phyloP scores from a whole-genome alignment of 768 basidiomycete species.

The Suillus occidentalis region DNA sequence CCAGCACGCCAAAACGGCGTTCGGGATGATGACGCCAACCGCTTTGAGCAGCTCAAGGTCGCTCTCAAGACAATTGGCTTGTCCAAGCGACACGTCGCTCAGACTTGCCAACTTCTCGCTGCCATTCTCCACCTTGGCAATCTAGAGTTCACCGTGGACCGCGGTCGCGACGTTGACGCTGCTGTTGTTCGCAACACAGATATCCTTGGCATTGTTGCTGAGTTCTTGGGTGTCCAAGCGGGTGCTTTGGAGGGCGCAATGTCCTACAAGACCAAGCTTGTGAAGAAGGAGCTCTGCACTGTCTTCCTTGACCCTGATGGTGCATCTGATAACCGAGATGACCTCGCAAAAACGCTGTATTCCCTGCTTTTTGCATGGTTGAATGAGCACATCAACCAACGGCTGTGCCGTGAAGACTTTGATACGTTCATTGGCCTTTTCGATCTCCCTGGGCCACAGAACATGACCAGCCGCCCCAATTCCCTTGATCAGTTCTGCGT shows the following conservation, averaged over 20 bases:
- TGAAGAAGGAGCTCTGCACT: conserved; percentile 96
- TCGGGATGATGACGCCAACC: conserved; percentile 77
- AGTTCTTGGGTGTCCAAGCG: conserved; percentile 84
- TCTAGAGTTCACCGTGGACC: conserved; percentile 86
- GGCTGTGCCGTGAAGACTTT: conserved; percentile 92
- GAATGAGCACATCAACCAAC: conserved; percentile 94
- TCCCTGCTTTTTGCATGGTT: conserved; percentile 95
- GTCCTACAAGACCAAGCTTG: conserved; percentile 88
- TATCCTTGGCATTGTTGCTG: conserved; percentile 77
- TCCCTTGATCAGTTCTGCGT: conserved; percentile 95
- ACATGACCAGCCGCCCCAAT: conserved; percentile 83
- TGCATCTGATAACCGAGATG: conserved; percentile 90
- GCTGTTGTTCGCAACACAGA: conserved; percentile 90
- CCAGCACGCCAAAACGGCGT: conserved; percentile 44
- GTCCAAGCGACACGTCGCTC: conserved; percentile 92
- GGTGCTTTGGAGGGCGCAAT: conserved; percentile 74
- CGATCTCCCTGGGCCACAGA: conserved; percentile 92
- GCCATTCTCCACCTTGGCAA: conserved; percentile 97
- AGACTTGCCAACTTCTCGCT: conserved; percentile 92
- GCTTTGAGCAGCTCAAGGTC: conserved; percentile 92
- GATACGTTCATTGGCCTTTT: conserved; percentile 89
- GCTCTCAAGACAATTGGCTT: conserved; percentile 92
- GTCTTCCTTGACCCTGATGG: conserved; percentile 95
- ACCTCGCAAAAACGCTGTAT: conserved; percentile 91
- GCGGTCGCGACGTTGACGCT: conserved; percentile 83